phyloP scores from a whole-genome alignment of 2,329 filamentous ascomycete species.

The Aspergillus alliaceus region DNA sequence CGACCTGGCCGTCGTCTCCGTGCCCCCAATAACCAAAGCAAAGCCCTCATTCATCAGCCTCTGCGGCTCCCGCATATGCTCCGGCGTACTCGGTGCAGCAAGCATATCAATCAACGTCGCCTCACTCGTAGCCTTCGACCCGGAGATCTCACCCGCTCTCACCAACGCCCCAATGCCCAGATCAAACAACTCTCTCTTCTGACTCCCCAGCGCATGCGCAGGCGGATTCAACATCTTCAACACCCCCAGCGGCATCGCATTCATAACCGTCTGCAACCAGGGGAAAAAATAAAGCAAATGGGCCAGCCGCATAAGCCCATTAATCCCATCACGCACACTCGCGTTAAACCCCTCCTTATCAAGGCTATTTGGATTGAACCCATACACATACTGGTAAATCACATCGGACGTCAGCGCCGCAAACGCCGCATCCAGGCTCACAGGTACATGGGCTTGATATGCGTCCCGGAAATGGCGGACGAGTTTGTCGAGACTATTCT shows the following conservation, averaged over 20 bases:
- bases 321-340: slow-evolving; percentile 18
- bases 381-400: slow-evolving; percentile 39
- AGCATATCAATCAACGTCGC: slow-evolving; percentile 18
- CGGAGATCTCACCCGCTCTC: neutral
- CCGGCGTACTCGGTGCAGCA: slow-evolving; percentile 15
- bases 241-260: slow-evolving; percentile 14
- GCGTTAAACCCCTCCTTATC: slow-evolving; percentile 30
- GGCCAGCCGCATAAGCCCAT: slow-evolving; percentile 13
- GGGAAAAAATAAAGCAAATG: slow-evolving; percentile 25
- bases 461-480: slow-evolving; percentile 11
- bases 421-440: slow-evolving; percentile 24
- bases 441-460: slow-evolving; percentile 5
- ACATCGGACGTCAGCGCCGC: slow-evolving; percentile 36
- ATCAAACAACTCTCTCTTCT: slow-evolving; percentile 15
- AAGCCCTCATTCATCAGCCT: slow-evolving; percentile 41
- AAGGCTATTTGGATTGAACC: slow-evolving; percentile 30
- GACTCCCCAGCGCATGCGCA: slow-evolving; percentile 12
- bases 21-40: slow-evolving; percentile 39
- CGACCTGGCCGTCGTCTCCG: slow-evolving; percentile 37
- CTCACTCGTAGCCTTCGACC: neutral
- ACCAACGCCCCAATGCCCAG: slow-evolving; percentile 8
- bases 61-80: slow-evolving; percentile 17
- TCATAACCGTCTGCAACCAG: slow-evolving; percentile 18
- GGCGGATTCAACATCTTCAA: slow-evolving; percentile 13
- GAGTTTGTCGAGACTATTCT: slow-evolving; percentile 17